A percentile compares a stretch with the other conserved stretches of the same genome.
Conservation (phyloP, 768 basidiomycete species). For the Cubamyces lactineus region DNA sequence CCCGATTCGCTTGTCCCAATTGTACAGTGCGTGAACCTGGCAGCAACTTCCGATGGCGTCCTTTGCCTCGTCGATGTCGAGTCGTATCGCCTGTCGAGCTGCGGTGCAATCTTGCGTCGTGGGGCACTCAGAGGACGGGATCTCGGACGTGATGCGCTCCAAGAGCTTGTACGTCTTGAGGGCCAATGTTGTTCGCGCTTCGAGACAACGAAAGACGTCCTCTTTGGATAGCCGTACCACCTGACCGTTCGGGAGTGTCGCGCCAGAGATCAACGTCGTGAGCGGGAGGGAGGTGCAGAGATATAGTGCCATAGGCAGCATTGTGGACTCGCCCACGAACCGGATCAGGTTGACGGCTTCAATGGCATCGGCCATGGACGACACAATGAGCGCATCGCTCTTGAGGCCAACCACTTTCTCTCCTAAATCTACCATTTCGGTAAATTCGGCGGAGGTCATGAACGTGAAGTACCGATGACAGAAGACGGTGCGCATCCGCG, state of each 20-base stretch:
- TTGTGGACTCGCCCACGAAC: not conserved
- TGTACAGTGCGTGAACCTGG: too few relatives aligned
- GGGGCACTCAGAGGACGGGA: slow-evolving; percentile 30
- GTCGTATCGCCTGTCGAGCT: too few relatives aligned
- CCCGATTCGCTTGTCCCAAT: too few relatives aligned
- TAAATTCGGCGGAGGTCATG: not conserved
- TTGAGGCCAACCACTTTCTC: not conserved
- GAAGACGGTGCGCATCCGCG: not conserved
- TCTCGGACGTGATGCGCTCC: not conserved
- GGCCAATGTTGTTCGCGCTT: not conserved
- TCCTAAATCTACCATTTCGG: too few relatives aligned
- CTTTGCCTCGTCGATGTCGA: too few relatives aligned
- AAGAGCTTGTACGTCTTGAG: not conserved
- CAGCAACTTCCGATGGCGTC: too few relatives aligned
- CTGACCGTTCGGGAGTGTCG: not conserved
- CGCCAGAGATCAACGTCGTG: not conserved
- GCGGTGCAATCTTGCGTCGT: slow-evolving; percentile 21
- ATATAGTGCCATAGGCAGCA: slow-evolving; percentile 7
- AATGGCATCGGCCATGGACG: not conserved
- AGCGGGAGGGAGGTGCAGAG: slow-evolving; percentile 31
- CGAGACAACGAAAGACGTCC: not conserved
- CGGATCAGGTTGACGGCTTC: slow-evolving; percentile 5
- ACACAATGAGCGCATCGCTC: not conserved
- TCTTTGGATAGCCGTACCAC: not conserved
- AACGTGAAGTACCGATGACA: not conserved